A percentile compares a stretch with the other conserved stretches of the same genome.
phyloP scores from a whole-genome alignment of 192 early-diverging fungal species.

The Coemansia sp. region DNA sequence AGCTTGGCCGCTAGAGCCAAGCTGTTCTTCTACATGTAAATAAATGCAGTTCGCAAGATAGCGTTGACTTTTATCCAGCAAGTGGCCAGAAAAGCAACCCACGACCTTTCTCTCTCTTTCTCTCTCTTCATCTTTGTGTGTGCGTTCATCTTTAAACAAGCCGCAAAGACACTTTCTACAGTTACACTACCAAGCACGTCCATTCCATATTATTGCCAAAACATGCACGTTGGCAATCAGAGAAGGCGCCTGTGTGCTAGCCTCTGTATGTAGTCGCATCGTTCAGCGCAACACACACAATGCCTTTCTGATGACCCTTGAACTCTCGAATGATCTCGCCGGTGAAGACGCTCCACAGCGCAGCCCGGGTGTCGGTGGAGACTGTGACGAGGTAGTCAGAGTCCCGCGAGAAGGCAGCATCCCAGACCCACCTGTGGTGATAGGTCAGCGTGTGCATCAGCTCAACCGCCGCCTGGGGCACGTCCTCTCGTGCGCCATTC shows the following conservation, averaged over 20 bases:
- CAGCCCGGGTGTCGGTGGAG: slow-evolving; percentile 48
- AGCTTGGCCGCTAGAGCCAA: slow-evolving; percentile 7
- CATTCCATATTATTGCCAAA: too few species aligned
- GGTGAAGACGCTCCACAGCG: slow-evolving; percentile 45
- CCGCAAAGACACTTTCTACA: too few species aligned
- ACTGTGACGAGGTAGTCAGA: slow-evolving; percentile 52
- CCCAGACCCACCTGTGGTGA: slow-evolving; percentile 56
- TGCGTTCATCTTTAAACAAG: too few species aligned
- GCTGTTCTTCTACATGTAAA: not conserved
- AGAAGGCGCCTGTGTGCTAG: not conserved
- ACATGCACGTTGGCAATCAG: too few species aligned
- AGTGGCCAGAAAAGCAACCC: too few species aligned
- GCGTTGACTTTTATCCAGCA: too few species aligned
- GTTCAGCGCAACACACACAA: slow-evolving; percentile 52
- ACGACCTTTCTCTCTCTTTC: too few species aligned
- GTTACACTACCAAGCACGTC: too few species aligned
- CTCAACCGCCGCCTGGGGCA: slow-evolving; percentile 26
- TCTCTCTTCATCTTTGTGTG: too few species aligned
- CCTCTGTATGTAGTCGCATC: slow-evolving; percentile 30
- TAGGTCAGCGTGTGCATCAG: slow-evolving; percentile 39
- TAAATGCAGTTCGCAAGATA: too few species aligned
- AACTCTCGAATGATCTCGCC: slow-evolving; percentile 53
- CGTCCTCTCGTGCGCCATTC: slow-evolving; percentile 18
- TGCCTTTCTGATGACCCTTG: slow-evolving; percentile 52
- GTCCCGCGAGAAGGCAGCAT: slow-evolving; percentile 52